Evolutionary conservation across 2,329 filamentous ascomycete species (phyloP), one percentile per base, ranked within the genome.

Genomic region (Penicillium sp.): DNA sequence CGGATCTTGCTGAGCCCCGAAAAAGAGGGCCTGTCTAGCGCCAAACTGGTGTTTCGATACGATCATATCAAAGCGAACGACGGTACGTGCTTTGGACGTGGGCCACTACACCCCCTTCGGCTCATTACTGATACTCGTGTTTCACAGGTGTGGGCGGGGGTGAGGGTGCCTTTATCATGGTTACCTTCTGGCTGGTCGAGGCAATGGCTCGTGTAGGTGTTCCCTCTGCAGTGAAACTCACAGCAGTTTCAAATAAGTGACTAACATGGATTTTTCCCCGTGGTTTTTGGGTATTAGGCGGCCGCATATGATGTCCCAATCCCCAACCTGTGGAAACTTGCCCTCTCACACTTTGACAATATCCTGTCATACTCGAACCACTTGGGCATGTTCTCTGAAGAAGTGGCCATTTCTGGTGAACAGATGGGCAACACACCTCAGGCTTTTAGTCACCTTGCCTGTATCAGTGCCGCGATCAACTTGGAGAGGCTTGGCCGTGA

Each of bases 141-240:
- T 47, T 44, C 15, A 40, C 50, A 84, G 83, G 84, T 19, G 83
- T 89, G 7, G 83, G 84, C 25, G 85, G 85, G 13, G 74, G 77
- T 36, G 85, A 89, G 64, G 86, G 86, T 15, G 84, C 84, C 14
- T 89, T 89, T 59, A 81, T 77, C 56, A 88, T 89, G 84, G 87
- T 84, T 58, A 89, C 84, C 0, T 89, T 89, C 61, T 89, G 86
- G 86, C 77, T 88, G 0, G 83, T 89, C 9, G 86, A 89, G 64
- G 84, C 85, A 16, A 75, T 89, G 66, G 86, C 84, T 19, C 75
- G 85, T 20, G 84, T 84, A 50, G 69, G 76, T 51, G 68, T 73
- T 33, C 26, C 31, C 14, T 11, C 15, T 27, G 23, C 10, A 25
- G 33, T 29, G 37, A 5, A 21, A 25, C 33, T n/a, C n/a, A n/a